Conservation (phyloP, 306 rosid genomes). For the Vachellia collinsii region DNA sequence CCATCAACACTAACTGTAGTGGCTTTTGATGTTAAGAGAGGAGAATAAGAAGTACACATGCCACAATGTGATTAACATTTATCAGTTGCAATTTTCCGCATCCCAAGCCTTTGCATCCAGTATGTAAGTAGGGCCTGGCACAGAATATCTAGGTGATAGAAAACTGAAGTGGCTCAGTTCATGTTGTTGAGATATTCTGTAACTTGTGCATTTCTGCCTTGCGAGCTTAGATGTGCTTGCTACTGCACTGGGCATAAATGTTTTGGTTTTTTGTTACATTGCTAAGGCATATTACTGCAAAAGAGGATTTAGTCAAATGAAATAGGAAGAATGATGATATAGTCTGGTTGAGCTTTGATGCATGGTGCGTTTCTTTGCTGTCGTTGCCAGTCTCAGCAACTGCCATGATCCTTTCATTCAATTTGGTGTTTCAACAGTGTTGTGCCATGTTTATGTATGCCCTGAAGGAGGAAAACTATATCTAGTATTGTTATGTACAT, state of each 20-base stretch:
- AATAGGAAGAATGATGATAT: conserved; percentile 2
- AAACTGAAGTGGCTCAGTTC: conserved; percentile 20
- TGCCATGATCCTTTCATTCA: neutral
- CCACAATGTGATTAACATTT: conserved; percentile 48
- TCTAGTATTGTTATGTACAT: neutral
- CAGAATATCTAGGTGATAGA: conserved; percentile 32
- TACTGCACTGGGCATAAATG: conserved; percentile 13
- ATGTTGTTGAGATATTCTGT: conserved; percentile 31
- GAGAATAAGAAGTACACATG: conserved; percentile 55
- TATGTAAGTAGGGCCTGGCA: conserved; percentile 33
- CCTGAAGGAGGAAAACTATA: neutral
- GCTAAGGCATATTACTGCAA: neutral
- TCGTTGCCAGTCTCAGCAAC: too few species aligned
- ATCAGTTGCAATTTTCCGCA: conserved; percentile 44
- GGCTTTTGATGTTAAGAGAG: conserved; percentile 37
- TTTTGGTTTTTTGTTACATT: conserved; percentile 13
- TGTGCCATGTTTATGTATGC: neutral
- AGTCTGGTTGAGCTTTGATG: conserved; percentile 19
- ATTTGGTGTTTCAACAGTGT: neutral
- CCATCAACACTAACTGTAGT: conserved; percentile 44
- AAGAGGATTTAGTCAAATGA: conserved; percentile 25
- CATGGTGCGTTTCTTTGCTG: neutral
- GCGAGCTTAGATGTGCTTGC: conserved; percentile 28
- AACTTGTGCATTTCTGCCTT: conserved; percentile 5
- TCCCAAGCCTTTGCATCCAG: conserved; percentile 46